These are phyloP conservation scores for Closterium sp. DNA, from an alignment of 139 green algal species.

Conservation along the genomic window DNA sequence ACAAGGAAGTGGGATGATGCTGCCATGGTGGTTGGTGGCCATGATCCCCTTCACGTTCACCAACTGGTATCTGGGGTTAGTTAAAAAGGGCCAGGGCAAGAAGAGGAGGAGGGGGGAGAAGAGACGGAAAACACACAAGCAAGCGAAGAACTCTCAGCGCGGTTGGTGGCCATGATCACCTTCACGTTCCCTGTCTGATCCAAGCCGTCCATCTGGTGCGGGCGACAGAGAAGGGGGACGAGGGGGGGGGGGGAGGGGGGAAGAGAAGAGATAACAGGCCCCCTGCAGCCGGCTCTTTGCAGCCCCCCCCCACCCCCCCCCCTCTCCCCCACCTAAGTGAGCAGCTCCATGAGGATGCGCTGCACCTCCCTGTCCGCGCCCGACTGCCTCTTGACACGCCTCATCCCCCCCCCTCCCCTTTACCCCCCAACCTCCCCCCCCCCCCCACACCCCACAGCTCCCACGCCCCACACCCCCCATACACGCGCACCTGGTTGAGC, in stretches of 20 bases:
- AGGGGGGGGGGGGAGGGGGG: too few relatives aligned
- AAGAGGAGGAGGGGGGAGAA: too few relatives aligned
- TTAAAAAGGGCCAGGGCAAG: too few relatives aligned
- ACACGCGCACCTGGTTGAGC: constrained; percentile 79
- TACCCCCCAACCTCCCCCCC: too few relatives aligned
- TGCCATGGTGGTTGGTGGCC: constrained; percentile 97
- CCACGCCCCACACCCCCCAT: too few relatives aligned
- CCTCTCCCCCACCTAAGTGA: constrained; percentile 77
- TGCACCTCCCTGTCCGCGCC: constrained; percentile 96
- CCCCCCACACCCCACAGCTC: too few relatives aligned
- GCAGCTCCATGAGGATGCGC: constrained; percentile 99
- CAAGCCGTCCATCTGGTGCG: constrained; percentile 85
- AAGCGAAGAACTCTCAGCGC: constrained; percentile 83
- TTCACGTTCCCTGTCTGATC: constrained; percentile 86
- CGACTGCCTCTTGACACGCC: constrained; percentile 51
- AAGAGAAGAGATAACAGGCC: too few relatives aligned
- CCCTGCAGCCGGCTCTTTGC: too few relatives aligned
- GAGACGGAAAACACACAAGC: too few relatives aligned
- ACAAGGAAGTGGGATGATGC: too few relatives aligned
- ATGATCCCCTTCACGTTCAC: constrained; percentile 94
- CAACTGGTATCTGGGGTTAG: constrained; percentile 96
- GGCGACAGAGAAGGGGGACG: too few relatives aligned
- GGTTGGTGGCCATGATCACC: constrained; percentile 99
- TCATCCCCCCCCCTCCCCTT: not conserved
- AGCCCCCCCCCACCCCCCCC: not conserved